phyloP scores from a whole-genome alignment of 2,329 filamentous ascomycete genomes.

The Annulohypoxylon truncatum region DNA sequence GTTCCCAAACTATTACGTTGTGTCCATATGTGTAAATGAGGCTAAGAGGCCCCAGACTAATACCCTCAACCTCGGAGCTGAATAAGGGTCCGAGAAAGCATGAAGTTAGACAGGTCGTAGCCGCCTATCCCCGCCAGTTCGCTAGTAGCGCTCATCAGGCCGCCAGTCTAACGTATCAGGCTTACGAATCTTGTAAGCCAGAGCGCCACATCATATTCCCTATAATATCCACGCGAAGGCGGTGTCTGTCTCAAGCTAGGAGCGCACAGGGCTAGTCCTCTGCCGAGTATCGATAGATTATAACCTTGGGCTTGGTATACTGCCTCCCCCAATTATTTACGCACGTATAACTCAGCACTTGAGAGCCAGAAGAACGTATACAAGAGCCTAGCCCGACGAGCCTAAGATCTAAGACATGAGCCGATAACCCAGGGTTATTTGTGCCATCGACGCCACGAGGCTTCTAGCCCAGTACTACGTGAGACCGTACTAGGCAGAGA shows the following conservation, averaged over 20 bases:
- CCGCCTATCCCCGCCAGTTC: background rate
- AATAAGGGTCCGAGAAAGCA: background rate
- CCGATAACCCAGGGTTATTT: background rate
- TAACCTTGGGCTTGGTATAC: background rate
- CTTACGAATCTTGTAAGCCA: background rate
- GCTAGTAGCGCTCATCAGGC: background rate
- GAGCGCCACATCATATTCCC: background rate
- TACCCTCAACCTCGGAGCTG: background rate
- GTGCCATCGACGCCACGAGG: slow-evolving; percentile 19
- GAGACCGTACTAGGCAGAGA: background rate
- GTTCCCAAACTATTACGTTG: background rate
- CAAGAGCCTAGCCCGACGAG: background rate
- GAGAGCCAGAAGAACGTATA: slow-evolving; percentile 13
- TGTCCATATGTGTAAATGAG: background rate
- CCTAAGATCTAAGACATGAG: slow-evolving; percentile 8
- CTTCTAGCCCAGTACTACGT: background rate
- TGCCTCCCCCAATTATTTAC: background rate
- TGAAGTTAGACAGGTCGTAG: background rate
- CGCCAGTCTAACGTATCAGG: background rate
- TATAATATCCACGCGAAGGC: background rate
- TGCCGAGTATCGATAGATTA: slow-evolving; percentile 16
- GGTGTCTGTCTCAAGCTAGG: slow-evolving; percentile 9
- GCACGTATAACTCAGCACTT: background rate
- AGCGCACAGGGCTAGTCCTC: background rate
- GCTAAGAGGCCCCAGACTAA: background rate